A percentile compares a stretch with the other conserved stretches of the same genome.
phyloP scores from a whole-genome alignment of 1,284 basidiomycete species.

The Tilletia setariae region DNA sequence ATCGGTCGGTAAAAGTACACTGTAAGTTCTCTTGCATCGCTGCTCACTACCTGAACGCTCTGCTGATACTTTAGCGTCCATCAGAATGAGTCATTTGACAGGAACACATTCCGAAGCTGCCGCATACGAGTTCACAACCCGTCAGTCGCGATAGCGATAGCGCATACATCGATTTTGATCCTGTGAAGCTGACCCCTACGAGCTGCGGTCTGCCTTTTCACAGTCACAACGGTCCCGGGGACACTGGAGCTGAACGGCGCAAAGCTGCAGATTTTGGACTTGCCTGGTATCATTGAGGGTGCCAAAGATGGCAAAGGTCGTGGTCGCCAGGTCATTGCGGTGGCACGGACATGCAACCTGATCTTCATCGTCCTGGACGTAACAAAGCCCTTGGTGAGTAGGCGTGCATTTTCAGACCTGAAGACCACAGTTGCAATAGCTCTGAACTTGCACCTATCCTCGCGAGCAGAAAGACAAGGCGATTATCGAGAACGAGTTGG shows the following conservation, averaged over 20 bases:
- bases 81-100: constrained; percentile 91
- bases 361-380: constrained; percentile 99
- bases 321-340: constrained; percentile 90
- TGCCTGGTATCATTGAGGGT: constrained; percentile 95
- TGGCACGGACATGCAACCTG: constrained; percentile 94
- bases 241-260: constrained; percentile 93
- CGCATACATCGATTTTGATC: not conserved
- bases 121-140: constrained; percentile 90
- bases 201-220: not conserved
- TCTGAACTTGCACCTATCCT: not conserved
- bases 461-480: constrained; percentile 68
- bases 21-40: constrained; percentile 19
- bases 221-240: constrained; percentile 74
- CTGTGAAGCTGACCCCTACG: not conserved
- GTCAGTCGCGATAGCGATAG: constrained; percentile 22
- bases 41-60: not conserved
- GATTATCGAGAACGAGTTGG: constrained; percentile 83
- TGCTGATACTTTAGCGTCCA: constrained; percentile 19
- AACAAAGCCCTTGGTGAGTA: constrained; percentile 75
- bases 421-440: not conserved
- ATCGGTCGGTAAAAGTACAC: constrained; percentile 70
- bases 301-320: constrained; percentile 96
- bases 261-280: constrained; percentile 67
- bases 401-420: not conserved
- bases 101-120: constrained; percentile 97